Evolutionary conservation across 441 rosid species (phyloP).

Genomic region (Brassica balearica): DNA sequence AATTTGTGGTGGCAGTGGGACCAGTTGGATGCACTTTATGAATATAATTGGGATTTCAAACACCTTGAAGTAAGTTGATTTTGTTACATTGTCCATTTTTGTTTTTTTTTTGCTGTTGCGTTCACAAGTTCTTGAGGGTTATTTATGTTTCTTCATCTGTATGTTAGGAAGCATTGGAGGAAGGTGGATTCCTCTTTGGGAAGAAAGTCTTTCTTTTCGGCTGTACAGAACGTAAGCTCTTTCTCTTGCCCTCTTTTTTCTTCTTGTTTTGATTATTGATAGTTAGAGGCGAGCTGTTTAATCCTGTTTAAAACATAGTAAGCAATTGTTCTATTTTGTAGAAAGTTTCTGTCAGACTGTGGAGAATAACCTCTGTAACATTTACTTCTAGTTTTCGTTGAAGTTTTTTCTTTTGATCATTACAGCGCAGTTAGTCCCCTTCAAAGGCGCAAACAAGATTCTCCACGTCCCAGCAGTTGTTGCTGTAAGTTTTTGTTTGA

Average conservation of each 20-base stretch:
- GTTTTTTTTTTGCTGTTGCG: conserved; percentile 5
- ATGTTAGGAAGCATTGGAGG: conserved; percentile 85
- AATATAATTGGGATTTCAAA: conserved; percentile 82
- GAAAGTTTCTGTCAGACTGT: not conserved
- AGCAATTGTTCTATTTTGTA: not conserved
- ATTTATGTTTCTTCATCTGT: conserved; percentile 27
- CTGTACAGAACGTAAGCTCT: conserved; percentile 87
- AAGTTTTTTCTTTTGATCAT: conserved; percentile 19
- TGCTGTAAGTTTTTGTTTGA: conserved; percentile 66
- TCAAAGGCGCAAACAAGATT: conserved; percentile 57
- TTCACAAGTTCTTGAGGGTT: not conserved
- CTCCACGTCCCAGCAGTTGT: conserved; percentile 77
- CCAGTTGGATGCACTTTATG: conserved; percentile 74
- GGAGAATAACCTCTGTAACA: not conserved
- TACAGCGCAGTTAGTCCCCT: conserved; percentile 90
- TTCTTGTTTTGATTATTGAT: not conserved
- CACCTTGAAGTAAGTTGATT: conserved; percentile 81
- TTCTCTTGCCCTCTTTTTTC: not conserved
- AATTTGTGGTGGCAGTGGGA: conserved; percentile 79
- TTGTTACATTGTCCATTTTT: conserved; percentile 16
- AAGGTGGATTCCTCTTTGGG: conserved; percentile 81
- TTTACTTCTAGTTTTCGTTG: not conserved
- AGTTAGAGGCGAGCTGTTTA: conserved; percentile 1
- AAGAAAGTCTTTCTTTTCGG: conserved; percentile 87
- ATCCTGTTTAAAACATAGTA: not conserved